phyloP scores from a whole-genome alignment of 176 grass and related monocot species.

The Triticum urartu region DNA sequence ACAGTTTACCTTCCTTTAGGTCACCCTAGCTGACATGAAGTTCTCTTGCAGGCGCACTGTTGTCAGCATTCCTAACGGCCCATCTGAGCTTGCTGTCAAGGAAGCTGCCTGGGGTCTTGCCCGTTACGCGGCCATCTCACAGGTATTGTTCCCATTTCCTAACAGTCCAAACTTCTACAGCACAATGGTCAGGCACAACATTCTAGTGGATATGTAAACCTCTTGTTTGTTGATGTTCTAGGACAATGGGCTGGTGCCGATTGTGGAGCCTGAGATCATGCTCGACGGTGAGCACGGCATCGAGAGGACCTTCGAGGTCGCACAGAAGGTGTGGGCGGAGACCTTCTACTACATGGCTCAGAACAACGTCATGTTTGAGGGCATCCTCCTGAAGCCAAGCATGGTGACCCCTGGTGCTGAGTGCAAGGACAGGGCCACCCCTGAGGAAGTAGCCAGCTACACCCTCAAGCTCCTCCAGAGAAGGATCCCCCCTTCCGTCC shows the following conservation, averaged over 20 bases:
- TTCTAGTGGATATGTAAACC: not conserved
- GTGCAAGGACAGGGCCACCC: slow-evolving; percentile 67
- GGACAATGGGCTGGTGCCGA: slow-evolving; percentile 97
- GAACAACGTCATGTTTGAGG: slow-evolving; percentile 91
- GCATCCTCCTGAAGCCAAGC: slow-evolving; percentile 97
- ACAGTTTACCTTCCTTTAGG: not conserved
- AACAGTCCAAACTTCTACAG: not conserved
- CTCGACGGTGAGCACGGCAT: slow-evolving; percentile 87
- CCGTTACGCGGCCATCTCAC: slow-evolving; percentile 91
- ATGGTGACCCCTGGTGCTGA: slow-evolving; percentile 98
- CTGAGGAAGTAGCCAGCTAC: slow-evolving; percentile 78
- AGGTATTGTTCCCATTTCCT: slow-evolving; percentile 45
- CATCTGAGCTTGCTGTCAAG: slow-evolving; percentile 89
- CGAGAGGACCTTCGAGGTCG: slow-evolving; percentile 86
- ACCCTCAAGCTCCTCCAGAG: slow-evolving; percentile 88
- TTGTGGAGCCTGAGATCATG: slow-evolving; percentile 95
- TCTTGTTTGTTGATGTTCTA: slow-evolving; percentile 18
- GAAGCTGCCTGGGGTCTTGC: slow-evolving; percentile 98
- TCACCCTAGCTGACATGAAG: slow-evolving; percentile 22
- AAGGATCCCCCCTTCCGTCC: slow-evolving; percentile 91
- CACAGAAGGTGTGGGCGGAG: slow-evolving; percentile 90
- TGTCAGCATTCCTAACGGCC: slow-evolving; percentile 94
- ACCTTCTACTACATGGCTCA: slow-evolving; percentile 83
- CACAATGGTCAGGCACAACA: not conserved
- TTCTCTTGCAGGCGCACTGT: slow-evolving; percentile 80